Percentiles rank a stretch among this genome's conserved stretches.
These are phyloP conservation scores for Teratosphaeria epicoccoides DNA, from an alignment of 2,329 filamentous ascomycete genomes.

Conservation along the genomic window DNA sequence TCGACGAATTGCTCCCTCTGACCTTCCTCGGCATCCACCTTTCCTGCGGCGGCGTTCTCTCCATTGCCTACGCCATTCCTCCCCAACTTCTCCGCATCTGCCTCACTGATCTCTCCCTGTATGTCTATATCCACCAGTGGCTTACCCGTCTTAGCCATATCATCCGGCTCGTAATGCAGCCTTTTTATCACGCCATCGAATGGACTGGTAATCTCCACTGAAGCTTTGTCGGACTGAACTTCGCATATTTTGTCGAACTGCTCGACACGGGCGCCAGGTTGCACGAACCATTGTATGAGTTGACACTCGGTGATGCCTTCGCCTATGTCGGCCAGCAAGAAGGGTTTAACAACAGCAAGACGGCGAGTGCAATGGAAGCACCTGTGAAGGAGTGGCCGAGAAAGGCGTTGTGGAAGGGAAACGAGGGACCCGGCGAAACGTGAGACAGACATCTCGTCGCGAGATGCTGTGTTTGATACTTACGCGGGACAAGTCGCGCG, in stretches of 20 bases:
- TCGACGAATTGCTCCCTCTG: constrained; percentile 10
- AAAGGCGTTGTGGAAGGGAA: background rate
- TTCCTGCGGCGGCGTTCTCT: constrained; percentile 13
- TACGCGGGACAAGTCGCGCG: background rate
- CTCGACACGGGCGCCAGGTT: constrained; percentile 88
- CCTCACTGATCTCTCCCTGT: constrained; percentile 59
- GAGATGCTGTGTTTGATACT: background rate
- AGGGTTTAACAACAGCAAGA: constrained; percentile 56
- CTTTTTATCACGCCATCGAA: constrained; percentile 95
- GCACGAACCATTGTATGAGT: constrained; percentile 98
- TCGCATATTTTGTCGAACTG: constrained; percentile 97
- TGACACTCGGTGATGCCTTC: constrained; percentile 97
- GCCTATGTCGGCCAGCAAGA: constrained; percentile 74
- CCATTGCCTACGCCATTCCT: constrained; percentile 14
- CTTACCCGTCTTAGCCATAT: constrained; percentile 89
- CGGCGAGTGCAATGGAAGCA: constrained; percentile 20
- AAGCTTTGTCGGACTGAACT: constrained; percentile 93
- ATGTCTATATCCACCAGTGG: constrained; percentile 93
- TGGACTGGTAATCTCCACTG: constrained; percentile 73
- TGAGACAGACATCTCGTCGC: background rate
- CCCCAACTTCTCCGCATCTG: constrained; percentile 39
- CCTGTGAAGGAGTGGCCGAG: constrained; percentile 9
- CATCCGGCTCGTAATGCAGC: constrained; percentile 87
- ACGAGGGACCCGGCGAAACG: background rate
- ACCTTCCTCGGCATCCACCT: constrained; percentile 1